A percentile compares a stretch with the other conserved stretches of the same genome.
Conservation (phyloP, 2,329 filamentous ascomycete genomes). For the Shiraia sp. region DNA sequence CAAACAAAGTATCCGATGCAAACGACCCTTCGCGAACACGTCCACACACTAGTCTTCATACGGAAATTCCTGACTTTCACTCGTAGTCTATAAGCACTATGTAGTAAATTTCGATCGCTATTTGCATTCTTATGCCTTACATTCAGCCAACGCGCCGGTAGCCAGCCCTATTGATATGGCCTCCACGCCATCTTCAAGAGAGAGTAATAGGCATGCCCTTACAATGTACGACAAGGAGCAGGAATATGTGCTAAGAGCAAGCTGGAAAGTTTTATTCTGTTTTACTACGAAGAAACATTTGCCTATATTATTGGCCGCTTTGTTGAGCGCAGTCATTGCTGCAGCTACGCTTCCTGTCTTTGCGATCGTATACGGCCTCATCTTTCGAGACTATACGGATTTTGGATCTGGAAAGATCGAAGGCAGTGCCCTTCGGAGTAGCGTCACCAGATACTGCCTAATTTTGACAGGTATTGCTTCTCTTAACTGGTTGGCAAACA, state of each 20-base stretch:
- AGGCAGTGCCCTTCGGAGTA: constrained; percentile 56
- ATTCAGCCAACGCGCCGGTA: not conserved
- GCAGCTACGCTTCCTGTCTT: constrained; percentile 68
- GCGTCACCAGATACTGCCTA: constrained; percentile 64
- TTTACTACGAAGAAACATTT: constrained; percentile 70
- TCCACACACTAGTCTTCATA: constrained; percentile 19
- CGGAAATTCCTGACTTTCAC: constrained; percentile 18
- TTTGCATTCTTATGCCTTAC: constrained; percentile 2
- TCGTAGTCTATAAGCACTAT: constrained; percentile 4
- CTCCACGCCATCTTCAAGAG: constrained; percentile 11
- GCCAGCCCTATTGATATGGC: constrained; percentile 13
- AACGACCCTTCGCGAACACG: constrained; percentile 7
- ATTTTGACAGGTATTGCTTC: constrained; percentile 66
- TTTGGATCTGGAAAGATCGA: constrained; percentile 63
- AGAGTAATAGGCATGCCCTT: constrained; percentile 15
- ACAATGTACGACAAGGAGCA: constrained; percentile 23
- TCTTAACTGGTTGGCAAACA: constrained; percentile 69
- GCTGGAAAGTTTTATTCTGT: constrained; percentile 66
- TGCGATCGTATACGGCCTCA: constrained; percentile 71
- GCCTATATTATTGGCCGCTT: constrained; percentile 57
- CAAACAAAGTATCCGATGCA: constrained; percentile 27
- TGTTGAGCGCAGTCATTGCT: constrained; percentile 60
- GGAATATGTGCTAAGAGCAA: constrained; percentile 20
- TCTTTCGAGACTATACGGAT: constrained; percentile 72
- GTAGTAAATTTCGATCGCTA: constrained; percentile 1